Conservation (phyloP, 192 early-diverging fungal genomes). For the Coemansia sp. region DNA sequence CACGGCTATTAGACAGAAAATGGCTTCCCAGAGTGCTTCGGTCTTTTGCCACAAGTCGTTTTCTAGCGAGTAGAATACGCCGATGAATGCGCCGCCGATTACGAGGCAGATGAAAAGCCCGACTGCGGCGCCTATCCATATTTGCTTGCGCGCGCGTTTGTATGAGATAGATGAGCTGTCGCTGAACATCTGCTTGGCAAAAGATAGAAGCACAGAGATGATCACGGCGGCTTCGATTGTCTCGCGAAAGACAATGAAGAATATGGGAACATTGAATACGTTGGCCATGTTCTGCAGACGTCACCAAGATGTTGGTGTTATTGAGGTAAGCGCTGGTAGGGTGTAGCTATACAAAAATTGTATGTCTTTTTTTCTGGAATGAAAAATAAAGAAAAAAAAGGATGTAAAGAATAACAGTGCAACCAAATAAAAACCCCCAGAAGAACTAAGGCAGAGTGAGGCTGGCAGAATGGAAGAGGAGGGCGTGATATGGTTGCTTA, state of each 20-base stretch:
- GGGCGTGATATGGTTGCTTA: too few species aligned
- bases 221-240: constrained; percentile 87
- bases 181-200: constrained; percentile 68
- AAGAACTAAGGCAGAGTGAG: too few species aligned
- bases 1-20: constrained; percentile 75
- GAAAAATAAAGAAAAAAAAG: too few species aligned
- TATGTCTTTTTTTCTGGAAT: too few species aligned
- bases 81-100: constrained; percentile 79
- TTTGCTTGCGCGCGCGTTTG: constrained; percentile 62
- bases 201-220: constrained; percentile 81
- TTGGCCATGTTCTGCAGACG: constrained; percentile 37
- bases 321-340: too few species aligned
- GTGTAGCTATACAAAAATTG: too few species aligned
- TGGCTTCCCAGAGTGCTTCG: constrained; percentile 84
- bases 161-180: constrained; percentile 42
- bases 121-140: constrained; percentile 74
- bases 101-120: constrained; percentile 71
- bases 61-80: constrained; percentile 67
- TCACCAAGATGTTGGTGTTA: too few species aligned
- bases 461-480: too few species aligned
- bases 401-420: too few species aligned
- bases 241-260: constrained; percentile 81
- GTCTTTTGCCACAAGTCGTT: constrained; percentile 61
- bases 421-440: too few species aligned
- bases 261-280: constrained; percentile 68